Conservation (phyloP, 805 yeast species). For the Pachysolen tannophilus region DNA sequence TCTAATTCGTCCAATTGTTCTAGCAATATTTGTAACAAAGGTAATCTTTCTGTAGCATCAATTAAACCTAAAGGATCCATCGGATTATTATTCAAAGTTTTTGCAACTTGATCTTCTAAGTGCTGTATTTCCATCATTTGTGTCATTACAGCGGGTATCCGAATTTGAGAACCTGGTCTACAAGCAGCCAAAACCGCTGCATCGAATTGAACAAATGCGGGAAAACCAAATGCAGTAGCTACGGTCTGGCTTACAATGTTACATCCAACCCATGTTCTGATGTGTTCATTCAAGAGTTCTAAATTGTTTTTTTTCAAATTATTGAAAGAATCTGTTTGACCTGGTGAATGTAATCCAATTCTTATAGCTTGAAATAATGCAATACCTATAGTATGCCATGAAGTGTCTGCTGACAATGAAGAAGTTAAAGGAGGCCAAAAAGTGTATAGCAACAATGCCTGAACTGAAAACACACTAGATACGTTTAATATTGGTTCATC, state of each 20-base stretch:
- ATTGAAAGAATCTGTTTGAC: slow-evolving; percentile 34
- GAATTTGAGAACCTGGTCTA: slow-evolving; percentile 34
- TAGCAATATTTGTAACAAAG: slow-evolving; percentile 62
- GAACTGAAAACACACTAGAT: slow-evolving; percentile 89
- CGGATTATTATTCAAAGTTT: slow-evolving; percentile 64
- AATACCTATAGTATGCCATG: slow-evolving; percentile 92
- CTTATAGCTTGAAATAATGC: slow-evolving; percentile 91
- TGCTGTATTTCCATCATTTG: slow-evolving; percentile 79
- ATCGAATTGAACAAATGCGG: slow-evolving; percentile 85
- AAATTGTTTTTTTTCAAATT: slow-evolving; percentile 37
- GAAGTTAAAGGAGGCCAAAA: slow-evolving; percentile 97
- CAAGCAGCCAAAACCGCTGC: slow-evolving; percentile 51
- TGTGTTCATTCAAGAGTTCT: slow-evolving; percentile 60
- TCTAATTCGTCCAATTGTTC: slow-evolving; percentile 75
- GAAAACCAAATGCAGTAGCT: slow-evolving; percentile 91
- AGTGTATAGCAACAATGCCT: slow-evolving; percentile 81
- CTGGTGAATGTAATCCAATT: slow-evolving; percentile 84
- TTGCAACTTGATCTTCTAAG: slow-evolving; percentile 79
- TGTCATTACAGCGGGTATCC: slow-evolving; percentile 51
- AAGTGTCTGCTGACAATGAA: slow-evolving; percentile 88
- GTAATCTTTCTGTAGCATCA: slow-evolving; percentile 62
- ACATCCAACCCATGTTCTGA: slow-evolving; percentile 89
- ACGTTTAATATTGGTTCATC: slow-evolving; percentile 82
- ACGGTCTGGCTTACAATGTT: slow-evolving; percentile 85
- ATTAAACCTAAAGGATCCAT: slow-evolving; percentile 59